Percentiles rank a stretch among this genome's conserved stretches.
Evolutionary conservation across 2,329 filamentous ascomycete species (phyloP).

Genomic region (Trichoderma sp.): DNA sequence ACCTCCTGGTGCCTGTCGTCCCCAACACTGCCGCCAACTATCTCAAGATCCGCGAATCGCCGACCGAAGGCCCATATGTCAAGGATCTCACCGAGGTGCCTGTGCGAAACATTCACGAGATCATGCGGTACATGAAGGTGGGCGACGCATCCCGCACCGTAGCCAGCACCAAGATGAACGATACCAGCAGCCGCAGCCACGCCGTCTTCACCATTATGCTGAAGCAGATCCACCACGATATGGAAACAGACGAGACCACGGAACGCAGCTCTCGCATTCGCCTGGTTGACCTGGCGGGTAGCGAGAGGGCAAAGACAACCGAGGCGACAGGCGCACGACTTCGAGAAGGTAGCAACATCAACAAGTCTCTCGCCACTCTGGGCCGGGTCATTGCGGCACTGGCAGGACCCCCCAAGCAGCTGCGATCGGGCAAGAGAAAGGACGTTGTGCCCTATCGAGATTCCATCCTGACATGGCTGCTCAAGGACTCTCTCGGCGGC

Average conservation of each 20-base stretch:
- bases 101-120: constrained; percentile 82
- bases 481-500: constrained; percentile 93
- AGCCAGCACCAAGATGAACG: constrained; percentile 98
- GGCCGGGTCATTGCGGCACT: constrained; percentile 94
- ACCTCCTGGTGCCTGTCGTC: constrained; percentile 76
- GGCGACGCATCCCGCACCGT: constrained; percentile 86
- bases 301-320: constrained; percentile 91
- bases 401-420: constrained; percentile 63
- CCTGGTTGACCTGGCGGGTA: constrained; percentile 91
- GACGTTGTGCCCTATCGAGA: constrained; percentile 89
- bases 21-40: constrained; percentile 79
- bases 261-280: constrained; percentile 92
- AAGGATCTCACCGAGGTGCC: constrained; percentile 94
- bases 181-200: constrained; percentile 93
- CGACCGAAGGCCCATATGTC: constrained; percentile 92
- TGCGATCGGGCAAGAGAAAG: constrained; percentile 56
- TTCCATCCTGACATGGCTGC: constrained; percentile 78
- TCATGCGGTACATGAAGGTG: constrained; percentile 85
- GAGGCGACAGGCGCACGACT: constrained; percentile 90
- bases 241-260: constrained; percentile 96
- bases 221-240: constrained; percentile 96
- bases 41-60: constrained; percentile 95
- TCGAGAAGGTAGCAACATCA: constrained; percentile 96
- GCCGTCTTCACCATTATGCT: constrained; percentile 98
- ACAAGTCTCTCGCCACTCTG: constrained; percentile 95